Conservation (phyloP, 192 early-diverging fungal species). For the Phlyctochytrium bullatum region DNA sequence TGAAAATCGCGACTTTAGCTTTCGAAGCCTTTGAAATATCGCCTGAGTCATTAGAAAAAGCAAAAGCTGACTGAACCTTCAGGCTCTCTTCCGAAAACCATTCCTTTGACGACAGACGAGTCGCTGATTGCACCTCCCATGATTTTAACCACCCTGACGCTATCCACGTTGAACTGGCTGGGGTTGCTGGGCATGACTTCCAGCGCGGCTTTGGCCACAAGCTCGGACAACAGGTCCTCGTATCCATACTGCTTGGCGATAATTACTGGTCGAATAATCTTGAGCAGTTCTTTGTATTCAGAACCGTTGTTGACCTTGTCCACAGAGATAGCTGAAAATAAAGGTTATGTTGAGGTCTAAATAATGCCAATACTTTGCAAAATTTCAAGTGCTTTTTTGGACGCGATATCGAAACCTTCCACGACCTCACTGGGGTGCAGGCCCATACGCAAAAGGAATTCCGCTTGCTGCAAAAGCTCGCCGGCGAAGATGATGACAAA, state of each 20-base stretch:
- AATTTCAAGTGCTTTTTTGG: slow-evolving; percentile 76
- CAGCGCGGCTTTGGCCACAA: slow-evolving; percentile 82
- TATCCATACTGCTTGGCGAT: slow-evolving; percentile 95
- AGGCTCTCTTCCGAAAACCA: slow-evolving; percentile 94
- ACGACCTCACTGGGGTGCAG: slow-evolving; percentile 93
- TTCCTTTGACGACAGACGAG: slow-evolving; percentile 86
- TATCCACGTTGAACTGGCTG: slow-evolving; percentile 90
- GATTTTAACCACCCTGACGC: slow-evolving; percentile 95
- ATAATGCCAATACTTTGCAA: slow-evolving; percentile 62
- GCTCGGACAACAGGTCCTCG: slow-evolving; percentile 77
- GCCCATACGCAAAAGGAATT: slow-evolving; percentile 89
- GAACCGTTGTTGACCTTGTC: slow-evolving; percentile 54
- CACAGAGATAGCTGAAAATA: slow-evolving; percentile 57
- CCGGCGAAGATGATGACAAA: slow-evolving; percentile 92
- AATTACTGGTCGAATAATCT: slow-evolving; percentile 77
- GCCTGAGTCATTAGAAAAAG: slow-evolving; percentile 41
- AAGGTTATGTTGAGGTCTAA: not conserved
- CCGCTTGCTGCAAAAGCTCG: slow-evolving; percentile 92
- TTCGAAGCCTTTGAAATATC: slow-evolving; percentile 64
- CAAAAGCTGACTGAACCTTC: slow-evolving; percentile 56
- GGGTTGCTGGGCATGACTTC: slow-evolving; percentile 89
- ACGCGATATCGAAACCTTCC: slow-evolving; percentile 88
- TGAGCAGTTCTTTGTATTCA: slow-evolving; percentile 58
- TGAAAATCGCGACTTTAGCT: slow-evolving; percentile 93
- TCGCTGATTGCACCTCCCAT: slow-evolving; percentile 89